phyloP scores from a whole-genome alignment of 257 asterid genomes.

The Solanum sejunctum region DNA sequence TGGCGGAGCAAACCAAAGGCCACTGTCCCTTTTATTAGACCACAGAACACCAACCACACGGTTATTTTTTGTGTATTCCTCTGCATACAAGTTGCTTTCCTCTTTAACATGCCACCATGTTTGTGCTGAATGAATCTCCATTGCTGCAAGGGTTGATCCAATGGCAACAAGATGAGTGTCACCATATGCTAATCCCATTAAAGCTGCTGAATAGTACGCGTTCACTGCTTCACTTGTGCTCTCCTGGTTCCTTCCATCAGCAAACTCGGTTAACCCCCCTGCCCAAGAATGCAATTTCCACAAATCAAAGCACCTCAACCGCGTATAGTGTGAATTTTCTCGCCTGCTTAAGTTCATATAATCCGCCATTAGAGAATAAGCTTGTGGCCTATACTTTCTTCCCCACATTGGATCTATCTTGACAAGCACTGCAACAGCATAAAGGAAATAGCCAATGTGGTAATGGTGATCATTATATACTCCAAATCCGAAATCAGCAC shows the following conservation, averaged over 20 bases:
- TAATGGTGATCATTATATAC: constrained; percentile 69
- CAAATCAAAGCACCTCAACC: constrained; percentile 53
- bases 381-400: constrained; percentile 47
- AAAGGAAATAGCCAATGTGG: constrained; percentile 61
- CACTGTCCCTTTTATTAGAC: constrained; percentile 61
- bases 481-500: constrained; percentile 81
- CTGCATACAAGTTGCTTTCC: constrained; percentile 25
- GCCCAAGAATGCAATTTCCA: constrained; percentile 89
- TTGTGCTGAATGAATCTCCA: constrained; percentile 60
- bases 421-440: constrained; percentile 65
- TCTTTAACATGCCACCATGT: constrained; percentile 72
- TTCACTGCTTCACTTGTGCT: constrained; percentile 77
- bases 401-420: constrained; percentile 77
- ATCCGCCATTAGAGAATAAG: constrained; percentile 71
- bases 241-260: constrained; percentile 76
- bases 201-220: constrained; percentile 72
- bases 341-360: constrained; percentile 45
- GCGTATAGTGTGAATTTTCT: constrained; percentile 33
- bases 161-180: constrained; percentile 56
- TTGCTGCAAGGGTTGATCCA: constrained; percentile 48
- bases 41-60: constrained; percentile 66
- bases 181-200: constrained; percentile 68
- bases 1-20: constrained; percentile 73
- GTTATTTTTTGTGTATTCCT: constrained; percentile 39
- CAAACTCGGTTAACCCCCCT: constrained; percentile 67